phyloP scores from a whole-genome alignment of 2,329 filamentous ascomycete species.

The Aspergillus texensis region DNA sequence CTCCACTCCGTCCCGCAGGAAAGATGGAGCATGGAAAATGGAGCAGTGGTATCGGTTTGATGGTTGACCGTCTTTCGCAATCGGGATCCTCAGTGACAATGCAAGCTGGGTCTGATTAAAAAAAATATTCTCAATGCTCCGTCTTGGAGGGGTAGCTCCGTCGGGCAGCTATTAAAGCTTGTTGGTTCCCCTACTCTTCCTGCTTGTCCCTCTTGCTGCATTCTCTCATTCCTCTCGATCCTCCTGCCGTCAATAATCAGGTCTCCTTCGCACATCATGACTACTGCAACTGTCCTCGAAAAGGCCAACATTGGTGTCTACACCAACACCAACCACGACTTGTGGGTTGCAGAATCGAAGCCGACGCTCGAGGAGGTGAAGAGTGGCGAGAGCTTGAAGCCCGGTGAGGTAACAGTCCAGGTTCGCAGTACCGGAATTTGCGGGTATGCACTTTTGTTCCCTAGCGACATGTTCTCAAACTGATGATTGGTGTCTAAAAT shows the following conservation, averaged over 20 bases:
- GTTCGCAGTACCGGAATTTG: slow-evolving; percentile 96
- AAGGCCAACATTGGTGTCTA: slow-evolving; percentile 95
- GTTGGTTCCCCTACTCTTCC: slow-evolving; percentile 17
- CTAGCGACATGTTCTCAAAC: not conserved
- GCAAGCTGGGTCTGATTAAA: slow-evolving; percentile 1
- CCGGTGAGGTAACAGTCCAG: slow-evolving; percentile 83
- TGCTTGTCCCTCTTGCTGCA: slow-evolving; percentile 11
- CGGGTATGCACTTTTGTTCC: slow-evolving; percentile 60
- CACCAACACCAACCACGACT: slow-evolving; percentile 88
- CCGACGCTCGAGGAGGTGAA: slow-evolving; percentile 76
- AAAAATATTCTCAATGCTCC: slow-evolving; percentile 6
- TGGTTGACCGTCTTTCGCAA: slow-evolving; percentile 8
- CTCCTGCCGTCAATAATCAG: slow-evolving; percentile 6
- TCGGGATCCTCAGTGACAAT: slow-evolving; percentile 5
- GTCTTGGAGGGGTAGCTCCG: slow-evolving; percentile 19
- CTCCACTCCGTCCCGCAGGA: slow-evolving; percentile 15
- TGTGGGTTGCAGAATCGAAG: slow-evolving; percentile 81
- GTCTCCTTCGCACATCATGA: slow-evolving; percentile 24
- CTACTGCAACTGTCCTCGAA: slow-evolving; percentile 46
- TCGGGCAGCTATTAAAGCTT: slow-evolving; percentile 20
- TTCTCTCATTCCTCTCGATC: slow-evolving; percentile 7
- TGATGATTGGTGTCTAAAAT: slow-evolving; percentile 15
- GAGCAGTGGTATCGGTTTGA: slow-evolving; percentile 2
- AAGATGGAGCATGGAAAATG: slow-evolving; percentile 12
- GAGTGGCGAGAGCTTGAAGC: slow-evolving; percentile 68